Evolutionary conservation across 2,329 filamentous ascomycete genomes (phyloP).

Genomic region (Sclerotiophoma versabilis): DNA sequence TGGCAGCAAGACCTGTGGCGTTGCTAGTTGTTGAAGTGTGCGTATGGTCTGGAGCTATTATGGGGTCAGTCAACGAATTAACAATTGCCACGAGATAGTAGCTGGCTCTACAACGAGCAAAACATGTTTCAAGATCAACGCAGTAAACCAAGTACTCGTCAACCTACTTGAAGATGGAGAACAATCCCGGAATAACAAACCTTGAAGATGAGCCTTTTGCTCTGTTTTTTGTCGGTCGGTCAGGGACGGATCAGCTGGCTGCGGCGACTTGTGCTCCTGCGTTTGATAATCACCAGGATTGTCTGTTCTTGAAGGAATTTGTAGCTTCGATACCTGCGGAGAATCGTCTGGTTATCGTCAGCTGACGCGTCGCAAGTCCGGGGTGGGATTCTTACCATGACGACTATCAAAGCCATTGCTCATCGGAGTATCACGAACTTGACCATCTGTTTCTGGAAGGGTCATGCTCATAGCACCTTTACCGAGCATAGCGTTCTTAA

Average conservation of each 20-base stretch:
- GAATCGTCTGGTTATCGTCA: background rate
- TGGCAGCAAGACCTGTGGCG: background rate
- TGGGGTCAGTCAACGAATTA: background rate
- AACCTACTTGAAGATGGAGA: constrained; percentile 5
- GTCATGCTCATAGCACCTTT: constrained; percentile 19
- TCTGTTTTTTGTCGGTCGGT: background rate
- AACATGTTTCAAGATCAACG: background rate
- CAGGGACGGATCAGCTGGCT: background rate
- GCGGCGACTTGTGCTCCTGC: background rate
- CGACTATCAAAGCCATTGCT: constrained; percentile 3
- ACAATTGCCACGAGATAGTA: background rate
- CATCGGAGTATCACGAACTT: constrained; percentile 1
- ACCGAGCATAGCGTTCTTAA: constrained; percentile 29
- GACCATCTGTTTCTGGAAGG: background rate
- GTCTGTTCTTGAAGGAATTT: background rate
- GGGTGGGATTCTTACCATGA: background rate
- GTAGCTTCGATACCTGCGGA: background rate
- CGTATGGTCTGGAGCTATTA: background rate
- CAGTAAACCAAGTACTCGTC: background rate
- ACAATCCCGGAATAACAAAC: constrained; percentile 11
- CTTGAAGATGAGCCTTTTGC: background rate
- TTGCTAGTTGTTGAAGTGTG: background rate
- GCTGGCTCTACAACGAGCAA: background rate
- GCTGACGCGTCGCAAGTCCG: background rate
- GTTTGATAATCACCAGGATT: background rate